Conservation (phyloP, 768 basidiomycete genomes). For the Piloderma croceum region DNA sequence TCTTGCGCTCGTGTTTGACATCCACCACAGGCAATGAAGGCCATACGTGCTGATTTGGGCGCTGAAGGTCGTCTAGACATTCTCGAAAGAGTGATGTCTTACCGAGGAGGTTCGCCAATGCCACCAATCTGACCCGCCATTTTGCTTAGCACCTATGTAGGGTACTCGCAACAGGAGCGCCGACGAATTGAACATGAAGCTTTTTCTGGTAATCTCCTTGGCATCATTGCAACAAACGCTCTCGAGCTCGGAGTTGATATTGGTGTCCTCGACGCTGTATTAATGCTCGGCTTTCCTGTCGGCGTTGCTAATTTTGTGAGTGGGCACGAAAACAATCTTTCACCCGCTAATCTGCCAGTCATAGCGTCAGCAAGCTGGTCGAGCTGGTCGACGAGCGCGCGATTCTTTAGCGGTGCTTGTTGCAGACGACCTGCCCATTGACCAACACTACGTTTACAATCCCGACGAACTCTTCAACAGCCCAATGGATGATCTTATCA, state of each 20-base stretch:
- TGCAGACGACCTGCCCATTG: constrained; percentile 61
- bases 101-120: constrained; percentile 63
- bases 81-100: constrained; percentile 69
- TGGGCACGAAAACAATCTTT: too few relatives aligned
- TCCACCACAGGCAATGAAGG: constrained; percentile 71
- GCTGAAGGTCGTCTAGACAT: constrained; percentile 75
- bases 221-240: constrained; percentile 86
- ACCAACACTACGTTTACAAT: constrained; percentile 66
- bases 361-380: constrained; percentile 84
- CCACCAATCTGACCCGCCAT: background rate
- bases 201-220: constrained; percentile 76
- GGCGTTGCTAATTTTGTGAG: constrained; percentile 76
- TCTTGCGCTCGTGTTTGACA: constrained; percentile 5
- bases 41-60: constrained; percentile 62
- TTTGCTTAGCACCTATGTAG: constrained; percentile 26
- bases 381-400: constrained; percentile 75
- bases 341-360: background rate
- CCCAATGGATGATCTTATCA: constrained; percentile 52
- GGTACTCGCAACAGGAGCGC: constrained; percentile 76
- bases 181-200: constrained; percentile 82
- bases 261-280: constrained; percentile 80
- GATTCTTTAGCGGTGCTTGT: constrained; percentile 77
- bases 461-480: constrained; percentile 67
- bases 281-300: constrained; percentile 83
- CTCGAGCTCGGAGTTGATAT: constrained; percentile 91